A percentile compares a stretch with the other conserved stretches of the same genome.
These are phyloP conservation scores for Quercus alba DNA, from an alignment of 306 rosid species.

Conservation along the genomic window DNA sequence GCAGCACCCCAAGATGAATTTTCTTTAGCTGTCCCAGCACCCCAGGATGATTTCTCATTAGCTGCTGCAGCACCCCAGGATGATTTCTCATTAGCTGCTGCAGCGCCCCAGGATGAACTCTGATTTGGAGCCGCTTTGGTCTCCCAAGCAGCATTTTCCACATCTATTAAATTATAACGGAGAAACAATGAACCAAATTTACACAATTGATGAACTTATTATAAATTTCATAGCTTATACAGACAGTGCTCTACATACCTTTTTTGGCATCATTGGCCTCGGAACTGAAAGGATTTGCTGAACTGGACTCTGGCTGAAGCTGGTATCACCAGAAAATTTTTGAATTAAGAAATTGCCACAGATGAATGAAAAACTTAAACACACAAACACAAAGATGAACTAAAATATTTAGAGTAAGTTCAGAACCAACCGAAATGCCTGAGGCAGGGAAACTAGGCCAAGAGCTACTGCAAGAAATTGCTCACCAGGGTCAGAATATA, in stretches of 20 bases:
- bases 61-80: not conserved
- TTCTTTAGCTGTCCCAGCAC: not conserved
- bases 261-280: slow-evolving; percentile 35
- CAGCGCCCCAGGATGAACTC: not conserved
- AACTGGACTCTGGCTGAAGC: slow-evolving; percentile 48
- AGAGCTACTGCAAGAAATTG: slow-evolving; percentile 47
- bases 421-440: slow-evolving; percentile 47
- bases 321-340: slow-evolving; percentile 15
- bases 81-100: slow-evolving; percentile 1
- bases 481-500: not conserved
- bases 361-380: not conserved
- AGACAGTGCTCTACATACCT: slow-evolving; percentile 24
- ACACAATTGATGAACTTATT: not conserved
- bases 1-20: slow-evolving; percentile 40
- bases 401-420: slow-evolving; percentile 7
- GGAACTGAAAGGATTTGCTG: slow-evolving; percentile 38
- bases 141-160: slow-evolving; percentile 61
- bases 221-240: not conserved
- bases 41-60: not conserved
- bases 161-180: slow-evolving; percentile 36
- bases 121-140: slow-evolving; percentile 42
- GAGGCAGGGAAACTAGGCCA: slow-evolving; percentile 65
- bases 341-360: not conserved
- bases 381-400: not conserved
- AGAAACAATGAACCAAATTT: slow-evolving; percentile 7